Base-by-base conservation (phyloP, 2,329 filamentous ascomycete genomes). In the Aspergillus luchuensis region DNA sequence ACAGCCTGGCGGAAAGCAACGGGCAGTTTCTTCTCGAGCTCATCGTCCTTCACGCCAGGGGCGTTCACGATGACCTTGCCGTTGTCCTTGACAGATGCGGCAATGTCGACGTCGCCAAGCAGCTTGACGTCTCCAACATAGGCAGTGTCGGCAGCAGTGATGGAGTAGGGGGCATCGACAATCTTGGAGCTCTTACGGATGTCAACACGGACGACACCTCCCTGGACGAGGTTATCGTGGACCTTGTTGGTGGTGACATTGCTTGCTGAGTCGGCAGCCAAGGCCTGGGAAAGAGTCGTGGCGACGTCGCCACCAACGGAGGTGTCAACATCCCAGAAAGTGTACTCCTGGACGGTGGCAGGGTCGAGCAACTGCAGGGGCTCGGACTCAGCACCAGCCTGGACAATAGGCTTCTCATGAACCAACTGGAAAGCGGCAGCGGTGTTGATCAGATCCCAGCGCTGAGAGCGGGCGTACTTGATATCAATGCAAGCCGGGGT, bases 311-410 rank as follows among this genome's bases (percentile, higher is more conserved):
- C 82, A 55, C 89, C 85, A 1, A 82, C 78, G 28, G 92, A 92
- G 74, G 88, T 85, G 72, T 97, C 94, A 43, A 91, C 75, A 68
- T 97, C 91, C 92, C 93, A 98, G 84, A 99, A 97, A 11, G 89
- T 89, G 80, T 95, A 98, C 77, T 98, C 91, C 75, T 91, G 85
- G 19, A 88, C 87, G 19, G 77, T 74, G n/a, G 80, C 73, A 21
- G 75, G 68, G 64, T 87, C 84, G n/a, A 84, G 71, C 19, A 85
- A 76, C 66, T 86, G 81, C 57, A 88, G 76, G 73, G 75, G 70
- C 59, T 78, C 78, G 23, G 77, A 51, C 56, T 69, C 72, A 52
- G 79, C 76, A 56, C 78, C 60, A 25, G 67, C 58, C 33, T 72
- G 68, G 15, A 76, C 66, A 49, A 80, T 69, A 2, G 78, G 75